phyloP scores from a whole-genome alignment of 441 rosid species.

The Arabidopsis hybrid region DNA sequence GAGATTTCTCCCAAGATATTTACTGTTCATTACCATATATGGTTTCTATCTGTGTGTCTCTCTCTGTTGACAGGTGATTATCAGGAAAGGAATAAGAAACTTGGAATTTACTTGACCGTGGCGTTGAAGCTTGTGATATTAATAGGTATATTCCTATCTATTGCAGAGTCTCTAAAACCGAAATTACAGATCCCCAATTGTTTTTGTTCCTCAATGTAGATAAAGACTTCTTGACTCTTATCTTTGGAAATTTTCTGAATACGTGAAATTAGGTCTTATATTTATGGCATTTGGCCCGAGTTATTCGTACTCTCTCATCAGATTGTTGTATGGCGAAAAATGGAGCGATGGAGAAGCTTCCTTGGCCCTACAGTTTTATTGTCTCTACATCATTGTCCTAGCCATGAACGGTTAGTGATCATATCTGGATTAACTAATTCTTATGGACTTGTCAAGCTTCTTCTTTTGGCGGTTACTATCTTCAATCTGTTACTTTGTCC shows the following conservation, averaged over 20 bases:
- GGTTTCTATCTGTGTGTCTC: neutral
- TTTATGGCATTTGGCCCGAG: slow-evolving; percentile 97
- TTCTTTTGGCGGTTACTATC: too few species aligned
- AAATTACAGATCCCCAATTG: neutral
- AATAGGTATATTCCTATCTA: slow-evolving; percentile 59
- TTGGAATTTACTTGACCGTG: slow-evolving; percentile 73
- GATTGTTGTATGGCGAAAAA: slow-evolving; percentile 82
- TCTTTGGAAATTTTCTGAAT: neutral
- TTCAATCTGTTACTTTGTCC: too few species aligned
- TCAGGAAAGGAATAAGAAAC: slow-evolving; percentile 60
- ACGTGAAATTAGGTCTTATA: slow-evolving; percentile 62
- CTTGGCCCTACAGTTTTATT: slow-evolving; percentile 75
- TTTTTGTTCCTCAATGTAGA: slow-evolving; percentile 1
- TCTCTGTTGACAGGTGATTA: slow-evolving; percentile 58
- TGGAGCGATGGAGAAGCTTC: slow-evolving; percentile 99
- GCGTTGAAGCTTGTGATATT: slow-evolving; percentile 90
- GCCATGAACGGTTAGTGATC: slow-evolving; percentile 86
- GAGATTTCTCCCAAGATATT: slow-evolving; percentile 16
- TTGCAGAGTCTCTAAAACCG: neutral
- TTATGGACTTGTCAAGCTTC: too few species aligned
- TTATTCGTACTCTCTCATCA: slow-evolving; percentile 85
- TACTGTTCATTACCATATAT: neutral
- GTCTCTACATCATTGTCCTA: slow-evolving; percentile 78
- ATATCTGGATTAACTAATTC: neutral
- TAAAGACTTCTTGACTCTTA: slow-evolving; percentile 19